Base-by-base conservation (phyloP, 192 early-diverging fungal genomes). In the Podila horticola region DNA sequence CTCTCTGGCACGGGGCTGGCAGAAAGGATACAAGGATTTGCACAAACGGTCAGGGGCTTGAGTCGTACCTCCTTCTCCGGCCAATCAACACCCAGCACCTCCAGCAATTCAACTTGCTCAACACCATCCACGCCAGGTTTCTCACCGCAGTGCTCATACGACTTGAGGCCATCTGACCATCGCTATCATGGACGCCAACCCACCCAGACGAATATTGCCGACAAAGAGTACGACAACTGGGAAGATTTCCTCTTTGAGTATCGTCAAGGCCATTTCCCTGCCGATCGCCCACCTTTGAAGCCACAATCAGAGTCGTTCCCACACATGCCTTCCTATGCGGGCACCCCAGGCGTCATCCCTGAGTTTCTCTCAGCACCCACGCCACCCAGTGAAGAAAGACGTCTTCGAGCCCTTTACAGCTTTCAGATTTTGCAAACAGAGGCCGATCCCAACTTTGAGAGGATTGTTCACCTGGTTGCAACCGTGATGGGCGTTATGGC, bases 401-500 rank as follows among this genome's bases (percentile, higher is more conserved):
- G 81, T 10, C 74, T 74, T 22, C 63, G 52, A 29, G 73, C 72
- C 2, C 45, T 83, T 22, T 83, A 83, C 34, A 75, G 72, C 9
- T 75, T 70, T 20, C 72, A 71, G 31, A 64, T 75, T 29, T 41
- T 83, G 30, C 59, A 63, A n/a, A 71, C 74, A 19, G 74, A 64
- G 2, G 64, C 50, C 31, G 81, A 83, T 48, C 15, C 65, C 11
- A 75, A 75, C 38, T 83, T 83, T 71, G 74, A 83, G 33, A 61
- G 81, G 22, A 64, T 83, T 58, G 67, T 75, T 6, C 68, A 71
- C 19, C 72, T 83, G 1, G 72, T 71, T 7, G 63, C 68, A 17
- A 74, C 63, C 0, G 74, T 83, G 7, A 38, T 83, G 63, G 64
- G 64, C 4, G 74, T 71, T 12, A 55, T 28, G 19, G 58, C 66